phyloP scores from a whole-genome alignment of 78 protist species.

The Dictyostelium firmibasis region DNA sequence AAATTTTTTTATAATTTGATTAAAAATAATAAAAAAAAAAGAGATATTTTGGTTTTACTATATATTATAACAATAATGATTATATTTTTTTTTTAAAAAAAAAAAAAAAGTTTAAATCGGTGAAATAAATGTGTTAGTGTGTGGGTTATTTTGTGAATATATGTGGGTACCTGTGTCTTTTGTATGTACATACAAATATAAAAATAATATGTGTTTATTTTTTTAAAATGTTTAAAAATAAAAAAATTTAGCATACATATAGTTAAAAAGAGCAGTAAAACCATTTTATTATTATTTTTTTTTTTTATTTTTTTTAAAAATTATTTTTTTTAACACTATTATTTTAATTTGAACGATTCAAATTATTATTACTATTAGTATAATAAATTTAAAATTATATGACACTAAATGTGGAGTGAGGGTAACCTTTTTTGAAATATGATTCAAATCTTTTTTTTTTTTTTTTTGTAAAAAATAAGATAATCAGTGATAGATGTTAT shows the following conservation, averaged over 20 bases:
- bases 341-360: not conserved
- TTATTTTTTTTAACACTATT: no score
- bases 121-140: not conserved
- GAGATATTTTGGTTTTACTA: not conserved
- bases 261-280: not conserved
- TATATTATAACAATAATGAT: not conserved
- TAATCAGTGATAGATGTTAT: not conserved
- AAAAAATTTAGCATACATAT: no score
- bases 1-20: not conserved
- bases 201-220: no score
- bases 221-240: no score
- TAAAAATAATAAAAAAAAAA: no score
- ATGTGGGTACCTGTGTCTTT: not conserved
- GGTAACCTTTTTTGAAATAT: not conserved
- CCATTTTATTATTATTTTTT: not conserved
- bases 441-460: not conserved
- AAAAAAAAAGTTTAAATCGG: not conserved
- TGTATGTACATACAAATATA: no score
- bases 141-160: not conserved
- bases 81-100: no score
- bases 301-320: no score
- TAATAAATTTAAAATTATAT: no score
- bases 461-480: not conserved
- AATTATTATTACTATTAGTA: not conserved
- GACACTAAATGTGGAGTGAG: not conserved